Evolutionary conservation across 768 basidiomycete genomes (phyloP).

Genomic region (Thelephora ganbajun): DNA sequence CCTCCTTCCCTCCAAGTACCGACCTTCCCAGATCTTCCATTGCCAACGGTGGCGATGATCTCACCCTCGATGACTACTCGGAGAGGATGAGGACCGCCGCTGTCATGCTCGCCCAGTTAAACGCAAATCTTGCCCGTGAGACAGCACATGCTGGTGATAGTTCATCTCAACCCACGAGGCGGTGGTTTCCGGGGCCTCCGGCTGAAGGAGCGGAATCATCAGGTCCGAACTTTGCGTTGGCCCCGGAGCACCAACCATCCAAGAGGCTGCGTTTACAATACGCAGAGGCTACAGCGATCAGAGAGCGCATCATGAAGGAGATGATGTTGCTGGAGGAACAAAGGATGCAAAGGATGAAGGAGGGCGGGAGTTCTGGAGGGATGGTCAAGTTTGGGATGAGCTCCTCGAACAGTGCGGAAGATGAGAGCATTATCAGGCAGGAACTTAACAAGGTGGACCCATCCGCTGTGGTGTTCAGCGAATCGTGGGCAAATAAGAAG

Average conservation of each 20-base stretch:
- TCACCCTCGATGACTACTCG: slow-evolving; percentile 94
- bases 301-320: slow-evolving; percentile 95
- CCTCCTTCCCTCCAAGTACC: slow-evolving; percentile 5
- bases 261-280: slow-evolving; percentile 62
- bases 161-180: slow-evolving; percentile 8
- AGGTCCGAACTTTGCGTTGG: slow-evolving; percentile 9
- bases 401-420: slow-evolving; percentile 42
- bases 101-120: slow-evolving; percentile 95
- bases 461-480: slow-evolving; percentile 89
- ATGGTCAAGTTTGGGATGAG: slow-evolving; percentile 26
- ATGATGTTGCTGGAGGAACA: slow-evolving; percentile 97
- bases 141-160: slow-evolving; percentile 14
- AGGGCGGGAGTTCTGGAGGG: slow-evolving; percentile 25
- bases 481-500: slow-evolving; percentile 92
- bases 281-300: slow-evolving; percentile 78
- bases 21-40: slow-evolving; percentile 7
- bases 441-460: slow-evolving; percentile 94
- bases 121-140: slow-evolving; percentile 61
- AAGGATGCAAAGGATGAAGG: slow-evolving; percentile 85
- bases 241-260: slow-evolving; percentile 1
- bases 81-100: slow-evolving; percentile 98
- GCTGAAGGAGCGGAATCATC: slow-evolving; percentile 12
- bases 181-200: slow-evolving; percentile 17
- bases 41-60: slow-evolving; percentile 9
- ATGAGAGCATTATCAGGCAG: slow-evolving; percentile 84